These are phyloP conservation scores for Curvularia sp. DNA, from an alignment of 2,329 filamentous ascomycete genomes.

Conservation along the genomic window DNA sequence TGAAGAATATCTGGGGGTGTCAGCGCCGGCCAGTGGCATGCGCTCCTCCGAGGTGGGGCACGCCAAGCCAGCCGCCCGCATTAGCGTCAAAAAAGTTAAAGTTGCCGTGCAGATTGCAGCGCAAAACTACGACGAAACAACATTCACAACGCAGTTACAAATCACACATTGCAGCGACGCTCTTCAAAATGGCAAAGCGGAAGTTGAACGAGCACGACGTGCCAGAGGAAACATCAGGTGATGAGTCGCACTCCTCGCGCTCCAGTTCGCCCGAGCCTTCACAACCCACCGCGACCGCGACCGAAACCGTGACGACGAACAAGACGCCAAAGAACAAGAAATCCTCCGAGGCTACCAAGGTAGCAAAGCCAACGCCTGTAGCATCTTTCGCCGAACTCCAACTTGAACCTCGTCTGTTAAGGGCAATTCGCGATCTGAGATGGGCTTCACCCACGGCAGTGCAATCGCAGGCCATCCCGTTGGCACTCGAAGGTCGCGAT, in stretches of 20 bases:
- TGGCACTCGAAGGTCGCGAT: slow-evolving; percentile 86
- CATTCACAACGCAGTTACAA: not conserved
- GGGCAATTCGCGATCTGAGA: slow-evolving; percentile 83
- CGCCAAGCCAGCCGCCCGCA: slow-evolving; percentile 7
- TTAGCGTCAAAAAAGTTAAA: slow-evolving; percentile 36
- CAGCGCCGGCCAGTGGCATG: not conserved
- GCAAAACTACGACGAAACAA: slow-evolving; percentile 11
- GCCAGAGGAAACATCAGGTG: slow-evolving; percentile 47
- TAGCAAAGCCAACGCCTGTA: slow-evolving; percentile 7
- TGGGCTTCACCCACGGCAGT: slow-evolving; percentile 89
- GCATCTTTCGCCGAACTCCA: slow-evolving; percentile 75
- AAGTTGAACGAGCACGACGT: slow-evolving; percentile 59
- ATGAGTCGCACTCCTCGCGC: slow-evolving; percentile 33
- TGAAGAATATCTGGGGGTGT: not conserved
- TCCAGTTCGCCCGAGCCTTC: slow-evolving; percentile 16
- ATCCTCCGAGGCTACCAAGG: slow-evolving; percentile 7
- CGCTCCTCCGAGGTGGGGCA: slow-evolving; percentile 23
- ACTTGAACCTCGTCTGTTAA: slow-evolving; percentile 83
- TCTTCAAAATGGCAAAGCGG: slow-evolving; percentile 49
- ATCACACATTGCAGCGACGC: not conserved
- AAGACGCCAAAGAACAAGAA: slow-evolving; percentile 10
- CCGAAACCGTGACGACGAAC: not conserved
- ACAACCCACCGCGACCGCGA: not conserved
- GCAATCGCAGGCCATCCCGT: slow-evolving; percentile 84
- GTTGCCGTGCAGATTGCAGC: slow-evolving; percentile 12